A percentile compares a stretch with the other conserved stretches of the same genome.
phyloP scores from a whole-genome alignment of 2,329 filamentous ascomycete species.

The Corinectria fuckeliana region DNA sequence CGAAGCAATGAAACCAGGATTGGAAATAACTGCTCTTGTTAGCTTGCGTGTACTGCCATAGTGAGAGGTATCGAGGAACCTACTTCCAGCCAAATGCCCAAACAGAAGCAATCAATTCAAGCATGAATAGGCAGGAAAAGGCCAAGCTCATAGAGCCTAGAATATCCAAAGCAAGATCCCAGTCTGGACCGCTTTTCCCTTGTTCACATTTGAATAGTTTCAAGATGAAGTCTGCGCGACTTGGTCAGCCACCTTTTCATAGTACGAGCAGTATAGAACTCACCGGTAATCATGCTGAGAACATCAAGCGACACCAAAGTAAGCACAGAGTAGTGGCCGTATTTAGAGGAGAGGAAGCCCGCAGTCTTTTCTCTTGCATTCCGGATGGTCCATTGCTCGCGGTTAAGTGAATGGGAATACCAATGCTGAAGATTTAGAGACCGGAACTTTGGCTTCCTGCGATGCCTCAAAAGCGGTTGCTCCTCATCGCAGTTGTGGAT shows the following conservation, averaged over 20 bases:
- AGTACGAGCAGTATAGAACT: background rate
- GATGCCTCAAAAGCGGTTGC: slow-evolving; percentile 8
- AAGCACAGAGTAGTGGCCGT: slow-evolving; percentile 17
- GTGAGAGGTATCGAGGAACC: slow-evolving; percentile 32
- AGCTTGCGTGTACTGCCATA: background rate
- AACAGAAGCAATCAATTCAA: slow-evolving; percentile 64
- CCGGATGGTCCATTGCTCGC: slow-evolving; percentile 3
- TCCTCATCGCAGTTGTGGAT: slow-evolving; percentile 3
- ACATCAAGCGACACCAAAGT: slow-evolving; percentile 21
- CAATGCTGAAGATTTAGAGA: slow-evolving; percentile 18
- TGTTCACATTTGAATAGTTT: slow-evolving; percentile 20
- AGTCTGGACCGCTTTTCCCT: slow-evolving; percentile 10
- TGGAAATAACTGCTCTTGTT: slow-evolving; percentile 56
- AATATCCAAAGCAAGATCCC: slow-evolving; percentile 15
- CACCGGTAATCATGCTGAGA: slow-evolving; percentile 21
- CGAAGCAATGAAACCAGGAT: slow-evolving; percentile 68
- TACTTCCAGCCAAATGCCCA: slow-evolving; percentile 68
- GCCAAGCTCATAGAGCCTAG: slow-evolving; percentile 53
- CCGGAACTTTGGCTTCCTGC: background rate
- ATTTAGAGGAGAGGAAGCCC: slow-evolving; percentile 14
- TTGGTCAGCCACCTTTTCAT: background rate
- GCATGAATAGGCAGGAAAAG: slow-evolving; percentile 70
- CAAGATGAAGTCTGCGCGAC: slow-evolving; percentile 10
- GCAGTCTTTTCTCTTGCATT: slow-evolving; percentile 7
- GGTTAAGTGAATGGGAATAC: background rate